Base-by-base conservation (phyloP, 106 monocot species). In the Hemerocallis citrina region DNA sequence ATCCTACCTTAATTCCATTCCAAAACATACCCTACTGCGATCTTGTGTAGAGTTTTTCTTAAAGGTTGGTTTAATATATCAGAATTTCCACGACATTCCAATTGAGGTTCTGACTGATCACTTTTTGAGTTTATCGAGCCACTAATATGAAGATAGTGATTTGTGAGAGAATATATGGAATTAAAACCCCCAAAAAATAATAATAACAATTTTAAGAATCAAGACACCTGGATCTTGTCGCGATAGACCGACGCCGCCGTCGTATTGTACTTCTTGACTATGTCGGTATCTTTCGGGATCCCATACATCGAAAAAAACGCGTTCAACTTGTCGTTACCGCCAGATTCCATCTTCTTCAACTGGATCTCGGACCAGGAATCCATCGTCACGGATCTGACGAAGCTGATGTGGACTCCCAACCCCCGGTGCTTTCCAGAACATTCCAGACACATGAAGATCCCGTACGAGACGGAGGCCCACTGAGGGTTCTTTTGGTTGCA, bases 281-380 rank as follows among this genome's bases (percentile, higher is more conserved):
- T 79, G 63, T 85, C 77, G 39, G 88, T 85, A 42, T 79, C 82
- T 69, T 93, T 89, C 22, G 88, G 61, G 43, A 93, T 29, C 11
- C 82, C 84, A n/a, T 72, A 67, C 37, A 36, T 58, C 12, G 77
- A 17, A 33, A 93, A 77, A 72, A 93, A 93, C 66, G 77, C 16
- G 61, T 88, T 93, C 59, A 93, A 74, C 37, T 67, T 61, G 58
- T 93, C 88, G 71, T 93, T 93, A 8, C 93, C 93, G 23, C 88
- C 88, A 34, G 74, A 52, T 67, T 85, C 93, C 93, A 93, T 93
- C 79, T 88, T 88, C 67, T 75, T 76, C 35, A 93, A 61, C 72
- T 93, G 93, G 77, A 77, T 77, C 77, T 93, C 93, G 43, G 93
- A 85, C 93, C 93, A 89, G 5, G 78, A 80, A 38, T 87, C 86